Conservation (phyloP, 176 grass and related monocot species). For the Avena sativa region DNA sequence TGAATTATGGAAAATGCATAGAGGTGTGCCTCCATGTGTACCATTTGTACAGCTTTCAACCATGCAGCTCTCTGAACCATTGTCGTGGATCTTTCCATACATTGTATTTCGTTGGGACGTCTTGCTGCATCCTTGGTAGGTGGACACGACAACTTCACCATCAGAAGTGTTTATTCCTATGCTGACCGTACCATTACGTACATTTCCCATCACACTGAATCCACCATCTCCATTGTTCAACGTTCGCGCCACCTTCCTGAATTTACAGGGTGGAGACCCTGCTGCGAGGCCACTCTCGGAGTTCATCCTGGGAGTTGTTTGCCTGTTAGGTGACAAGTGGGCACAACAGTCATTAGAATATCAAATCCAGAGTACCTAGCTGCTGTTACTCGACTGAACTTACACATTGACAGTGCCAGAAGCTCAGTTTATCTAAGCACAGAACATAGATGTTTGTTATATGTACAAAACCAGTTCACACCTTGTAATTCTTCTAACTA, state of each 20-base stretch:
- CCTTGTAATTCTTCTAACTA: neutral
- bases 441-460: neutral
- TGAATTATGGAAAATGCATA: conserved; percentile 46
- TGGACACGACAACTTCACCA: conserved; percentile 23
- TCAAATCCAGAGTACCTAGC: neutral
- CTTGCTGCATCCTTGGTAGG: conserved; percentile 34
- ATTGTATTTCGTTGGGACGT: conserved; percentile 15
- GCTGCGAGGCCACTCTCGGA: neutral
- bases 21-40: conserved; percentile 40
- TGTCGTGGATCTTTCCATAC: conserved; percentile 23
- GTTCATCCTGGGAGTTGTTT: neutral
- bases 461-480: neutral
- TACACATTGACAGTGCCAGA: neutral
- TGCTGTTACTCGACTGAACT: neutral
- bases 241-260: too few species aligned
- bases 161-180: neutral
- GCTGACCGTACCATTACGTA: neutral
- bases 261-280: neutral
- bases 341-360: neutral
- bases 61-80: conserved; percentile 20
- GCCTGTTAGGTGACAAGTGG: conserved; percentile 3
- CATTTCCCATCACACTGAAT: neutral
- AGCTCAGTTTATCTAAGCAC: neutral
- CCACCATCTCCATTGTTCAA: neutral
- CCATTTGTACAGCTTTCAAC: conserved; percentile 35